A percentile compares a stretch with the other conserved stretches of the same genome.
Conservation (phyloP, 192 early-diverging fungal genomes). For the Chytriomyces sp. region DNA sequence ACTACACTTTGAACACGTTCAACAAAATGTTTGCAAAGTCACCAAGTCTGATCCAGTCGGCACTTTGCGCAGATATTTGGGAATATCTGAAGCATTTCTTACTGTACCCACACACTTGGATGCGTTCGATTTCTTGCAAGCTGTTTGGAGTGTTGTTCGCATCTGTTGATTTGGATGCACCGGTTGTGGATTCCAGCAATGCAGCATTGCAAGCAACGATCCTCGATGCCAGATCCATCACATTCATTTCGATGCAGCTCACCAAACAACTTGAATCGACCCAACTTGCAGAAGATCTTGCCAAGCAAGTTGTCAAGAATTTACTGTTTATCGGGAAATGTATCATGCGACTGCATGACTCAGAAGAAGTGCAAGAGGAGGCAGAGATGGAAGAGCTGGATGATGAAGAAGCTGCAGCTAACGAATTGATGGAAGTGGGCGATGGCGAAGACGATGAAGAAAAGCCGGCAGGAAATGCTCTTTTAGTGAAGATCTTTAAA, state of each 20-base stretch:
- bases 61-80: conserved; percentile 68
- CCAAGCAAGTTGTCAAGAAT: conserved; percentile 91
- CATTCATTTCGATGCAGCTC: conserved; percentile 37
- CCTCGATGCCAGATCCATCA: not conserved
- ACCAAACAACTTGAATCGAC: conserved; percentile 49
- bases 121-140: conserved; percentile 71
- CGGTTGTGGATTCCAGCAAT: conserved; percentile 41
- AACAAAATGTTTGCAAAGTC: conserved; percentile 64
- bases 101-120: conserved; percentile 90
- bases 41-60: conserved; percentile 23
- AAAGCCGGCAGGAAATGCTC: conserved; percentile 30
- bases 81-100: conserved; percentile 65
- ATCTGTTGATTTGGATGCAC: conserved; percentile 62
- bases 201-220: conserved; percentile 6
- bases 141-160: conserved; percentile 82
- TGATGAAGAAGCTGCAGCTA: conserved; percentile 30
- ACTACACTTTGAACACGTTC: conserved; percentile 80
- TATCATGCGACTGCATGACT: conserved; percentile 16
- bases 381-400: conserved; percentile 30
- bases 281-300: conserved; percentile 74
- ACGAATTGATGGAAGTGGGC: conserved; percentile 8
- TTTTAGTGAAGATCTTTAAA: conserved; percentile 67
- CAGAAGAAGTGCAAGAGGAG: conserved; percentile 22
- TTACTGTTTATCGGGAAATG: conserved; percentile 85
- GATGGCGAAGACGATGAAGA: conserved; percentile 30